These are phyloP conservation scores for Aspergillus flavus DNA, from an alignment of 2,329 filamentous ascomycete species.

Conservation along the genomic window DNA sequence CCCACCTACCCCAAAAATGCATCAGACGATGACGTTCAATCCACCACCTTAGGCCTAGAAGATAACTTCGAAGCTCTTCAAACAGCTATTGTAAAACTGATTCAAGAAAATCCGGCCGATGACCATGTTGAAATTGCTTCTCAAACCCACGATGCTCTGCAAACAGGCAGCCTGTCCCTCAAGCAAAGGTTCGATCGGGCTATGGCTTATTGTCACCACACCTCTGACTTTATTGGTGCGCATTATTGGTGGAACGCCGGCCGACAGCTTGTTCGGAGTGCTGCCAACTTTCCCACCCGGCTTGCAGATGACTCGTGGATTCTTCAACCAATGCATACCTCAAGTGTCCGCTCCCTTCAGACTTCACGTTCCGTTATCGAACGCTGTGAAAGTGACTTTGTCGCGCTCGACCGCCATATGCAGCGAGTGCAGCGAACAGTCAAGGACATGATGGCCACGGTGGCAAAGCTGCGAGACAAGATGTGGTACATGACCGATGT, in stretches of 20 bases:
- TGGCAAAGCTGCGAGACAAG: slow-evolving; percentile 82
- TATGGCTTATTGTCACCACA: slow-evolving; percentile 73
- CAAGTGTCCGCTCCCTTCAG: slow-evolving; percentile 44
- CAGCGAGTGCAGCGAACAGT: slow-evolving; percentile 75
- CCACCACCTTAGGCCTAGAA: slow-evolving; percentile 60
- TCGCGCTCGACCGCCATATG: slow-evolving; percentile 81
- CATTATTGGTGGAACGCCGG: slow-evolving; percentile 85
- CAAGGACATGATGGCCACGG: slow-evolving; percentile 71
- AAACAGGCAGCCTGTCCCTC: slow-evolving; percentile 27
- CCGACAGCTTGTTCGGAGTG: slow-evolving; percentile 67
- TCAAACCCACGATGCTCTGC: slow-evolving; percentile 7
- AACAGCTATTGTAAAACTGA: slow-evolving; percentile 76
- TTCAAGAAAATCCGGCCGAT: slow-evolving; percentile 80
- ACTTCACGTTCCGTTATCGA: slow-evolving; percentile 37
- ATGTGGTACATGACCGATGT: slow-evolving; percentile 99
- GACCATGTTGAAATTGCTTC: slow-evolving; percentile 49
- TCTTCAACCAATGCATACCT: slow-evolving; percentile 71
- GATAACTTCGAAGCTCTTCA: slow-evolving; percentile 81
- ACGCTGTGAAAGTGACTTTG: slow-evolving; percentile 53
- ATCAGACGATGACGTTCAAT: slow-evolving; percentile 47
- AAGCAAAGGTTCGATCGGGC: slow-evolving; percentile 61
- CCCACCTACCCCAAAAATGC: slow-evolving; percentile 63
- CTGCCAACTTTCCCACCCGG: slow-evolving; percentile 53
- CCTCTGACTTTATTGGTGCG: slow-evolving; percentile 80
- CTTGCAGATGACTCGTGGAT: slow-evolving; percentile 68